These are phyloP conservation scores for Candida orba DNA, from an alignment of 805 yeast species.

Conservation along the genomic window DNA sequence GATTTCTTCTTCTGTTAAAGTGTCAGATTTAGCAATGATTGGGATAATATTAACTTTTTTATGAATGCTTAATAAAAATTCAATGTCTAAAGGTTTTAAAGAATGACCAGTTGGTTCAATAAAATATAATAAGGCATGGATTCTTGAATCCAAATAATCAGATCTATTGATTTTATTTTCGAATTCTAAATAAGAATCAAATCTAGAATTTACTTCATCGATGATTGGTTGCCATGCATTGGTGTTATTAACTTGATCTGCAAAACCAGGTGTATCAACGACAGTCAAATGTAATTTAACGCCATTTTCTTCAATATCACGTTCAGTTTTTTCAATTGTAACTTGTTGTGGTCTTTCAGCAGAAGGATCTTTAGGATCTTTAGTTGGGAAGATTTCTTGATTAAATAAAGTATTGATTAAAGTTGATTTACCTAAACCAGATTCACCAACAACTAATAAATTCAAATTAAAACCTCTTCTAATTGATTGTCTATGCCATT, in stretches of 20 bases:
- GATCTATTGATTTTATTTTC: slow-evolving; percentile 80
- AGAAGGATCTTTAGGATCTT: slow-evolving; percentile 32
- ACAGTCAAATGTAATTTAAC: slow-evolving; percentile 80
- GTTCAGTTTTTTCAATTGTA: slow-evolving; percentile 49
- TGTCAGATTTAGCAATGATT: slow-evolving; percentile 90
- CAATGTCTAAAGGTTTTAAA: slow-evolving; percentile 80
- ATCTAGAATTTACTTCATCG: slow-evolving; percentile 80
- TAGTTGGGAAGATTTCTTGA: slow-evolving; percentile 45
- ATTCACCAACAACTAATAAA: slow-evolving; percentile 83
- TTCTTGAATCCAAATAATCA: slow-evolving; percentile 66
- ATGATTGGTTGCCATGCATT: slow-evolving; percentile 87
- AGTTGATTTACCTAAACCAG: slow-evolving; percentile 90
- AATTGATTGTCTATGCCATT: slow-evolving; percentile 94
- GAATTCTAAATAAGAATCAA: slow-evolving; percentile 80
- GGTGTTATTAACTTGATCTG: slow-evolving; percentile 76
- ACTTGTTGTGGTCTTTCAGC: slow-evolving; percentile 41
- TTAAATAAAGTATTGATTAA: slow-evolving; percentile 86
- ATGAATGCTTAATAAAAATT: slow-evolving; percentile 80
- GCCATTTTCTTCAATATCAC: slow-evolving; percentile 88
- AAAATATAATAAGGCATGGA: slow-evolving; percentile 90
- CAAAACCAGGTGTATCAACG: slow-evolving; percentile 90
- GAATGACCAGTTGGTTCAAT: slow-evolving; percentile 97
- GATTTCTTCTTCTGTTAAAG: slow-evolving; percentile 83
- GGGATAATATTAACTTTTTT: slow-evolving; percentile 92
- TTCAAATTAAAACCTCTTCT: slow-evolving; percentile 87